Evolutionary conservation across 192 early-diverging fungal genomes (phyloP).

Genomic region (Coemansia sp.): DNA sequence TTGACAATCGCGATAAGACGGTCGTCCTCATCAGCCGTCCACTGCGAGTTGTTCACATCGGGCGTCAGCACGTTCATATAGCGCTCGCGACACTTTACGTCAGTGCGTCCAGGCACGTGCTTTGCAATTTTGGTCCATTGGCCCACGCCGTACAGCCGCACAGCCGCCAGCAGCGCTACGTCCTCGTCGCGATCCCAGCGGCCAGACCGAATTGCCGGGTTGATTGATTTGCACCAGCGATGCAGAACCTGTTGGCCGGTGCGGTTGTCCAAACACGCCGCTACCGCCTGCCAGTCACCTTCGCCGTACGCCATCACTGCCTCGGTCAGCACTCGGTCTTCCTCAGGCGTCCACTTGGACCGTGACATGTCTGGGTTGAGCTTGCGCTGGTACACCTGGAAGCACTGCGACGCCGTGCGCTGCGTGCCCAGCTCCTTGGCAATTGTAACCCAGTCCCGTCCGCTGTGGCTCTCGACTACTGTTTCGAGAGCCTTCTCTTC

Average conservation of each 20-base stretch:
- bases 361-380: constrained; percentile 43
- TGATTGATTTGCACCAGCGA: constrained; percentile 69
- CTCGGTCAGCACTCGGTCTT: constrained; percentile 60
- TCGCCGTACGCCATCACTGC: constrained; percentile 68
- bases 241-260: constrained; percentile 70
- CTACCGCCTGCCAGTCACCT: constrained; percentile 70
- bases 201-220: constrained; percentile 63
- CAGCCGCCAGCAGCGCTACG: constrained; percentile 59
- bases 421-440: constrained; percentile 62
- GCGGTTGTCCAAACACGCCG: constrained; percentile 61
- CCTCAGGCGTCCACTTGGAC: constrained; percentile 66
- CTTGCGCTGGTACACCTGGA: constrained; percentile 62
- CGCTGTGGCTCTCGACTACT: constrained; percentile 48
- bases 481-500: constrained; percentile 54
- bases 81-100: constrained; percentile 76
- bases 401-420: constrained; percentile 72
- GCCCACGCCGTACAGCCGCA: constrained; percentile 63
- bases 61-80: constrained; percentile 69
- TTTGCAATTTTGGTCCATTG: constrained; percentile 71
- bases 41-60: constrained; percentile 55
- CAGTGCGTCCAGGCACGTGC: constrained; percentile 68
- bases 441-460: constrained; percentile 66
- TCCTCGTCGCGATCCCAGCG: constrained; percentile 71
- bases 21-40: constrained; percentile 56
- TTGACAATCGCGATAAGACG: constrained; percentile 44